These are phyloP conservation scores for Vanrija sp. DNA, from an alignment of 1,284 basidiomycete species.

Conservation along the genomic window DNA sequence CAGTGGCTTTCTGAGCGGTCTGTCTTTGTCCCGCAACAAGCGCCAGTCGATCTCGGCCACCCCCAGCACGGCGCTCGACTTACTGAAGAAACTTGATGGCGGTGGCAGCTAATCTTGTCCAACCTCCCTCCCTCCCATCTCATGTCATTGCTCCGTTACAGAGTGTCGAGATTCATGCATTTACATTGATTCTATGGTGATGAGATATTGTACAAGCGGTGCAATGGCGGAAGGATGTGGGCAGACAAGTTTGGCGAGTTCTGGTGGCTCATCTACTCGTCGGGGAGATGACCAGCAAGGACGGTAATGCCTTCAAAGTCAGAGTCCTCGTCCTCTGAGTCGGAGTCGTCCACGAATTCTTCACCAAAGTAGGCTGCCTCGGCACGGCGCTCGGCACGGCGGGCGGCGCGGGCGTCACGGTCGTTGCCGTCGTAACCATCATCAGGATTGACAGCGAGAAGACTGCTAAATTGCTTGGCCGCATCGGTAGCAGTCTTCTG, in stretches of 20 bases:
- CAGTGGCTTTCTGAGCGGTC: constrained; percentile 12
- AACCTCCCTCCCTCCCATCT: too few relatives aligned
- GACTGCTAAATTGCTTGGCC: too few relatives aligned
- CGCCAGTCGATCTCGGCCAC: not conserved
- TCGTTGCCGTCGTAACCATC: not conserved
- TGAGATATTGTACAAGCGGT: not conserved
- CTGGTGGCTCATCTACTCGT: not conserved
- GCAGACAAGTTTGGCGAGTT: too few relatives aligned
- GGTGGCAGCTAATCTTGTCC: not conserved
- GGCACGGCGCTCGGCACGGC: too few relatives aligned
- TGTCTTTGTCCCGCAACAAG: constrained; percentile 9
- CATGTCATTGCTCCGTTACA: too few relatives aligned
- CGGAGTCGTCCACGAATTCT: too few relatives aligned
- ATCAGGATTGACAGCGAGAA: not conserved
- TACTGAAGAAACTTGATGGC: constrained; percentile 12
- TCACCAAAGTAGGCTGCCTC: too few relatives aligned
- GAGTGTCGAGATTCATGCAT: not conserved
- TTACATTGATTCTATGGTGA: not conserved
- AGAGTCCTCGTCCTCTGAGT: not conserved
- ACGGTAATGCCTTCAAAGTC: constrained; percentile 2
- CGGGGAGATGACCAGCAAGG: not conserved
- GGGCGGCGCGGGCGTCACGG: not conserved
- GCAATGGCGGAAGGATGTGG: too few relatives aligned
- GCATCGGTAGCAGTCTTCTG: too few relatives aligned
- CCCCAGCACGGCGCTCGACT: constrained; percentile 9